Conservation (phyloP, 768 basidiomycete species). For the Boletus vermiculosoides region DNA sequence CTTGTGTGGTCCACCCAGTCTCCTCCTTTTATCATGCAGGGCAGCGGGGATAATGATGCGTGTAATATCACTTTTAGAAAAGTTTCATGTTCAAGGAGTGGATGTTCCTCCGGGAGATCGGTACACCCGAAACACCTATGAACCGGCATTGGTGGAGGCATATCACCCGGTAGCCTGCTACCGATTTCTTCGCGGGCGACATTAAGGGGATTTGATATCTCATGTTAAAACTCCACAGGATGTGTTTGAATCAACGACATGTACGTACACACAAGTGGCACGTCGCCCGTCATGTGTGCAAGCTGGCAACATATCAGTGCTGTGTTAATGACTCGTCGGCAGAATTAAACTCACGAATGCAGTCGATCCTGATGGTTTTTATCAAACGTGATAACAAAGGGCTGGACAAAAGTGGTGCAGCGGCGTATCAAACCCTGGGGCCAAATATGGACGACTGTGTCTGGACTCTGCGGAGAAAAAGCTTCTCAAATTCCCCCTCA, state of each 20-base stretch:
- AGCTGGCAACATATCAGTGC: background rate
- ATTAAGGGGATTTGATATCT: background rate
- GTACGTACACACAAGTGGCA: background rate
- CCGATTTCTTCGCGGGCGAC: background rate
- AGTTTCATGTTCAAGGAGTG: background rate
- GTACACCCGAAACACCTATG: too few relatives aligned
- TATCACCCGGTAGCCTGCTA: background rate
- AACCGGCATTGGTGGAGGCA: background rate
- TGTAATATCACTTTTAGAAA: background rate
- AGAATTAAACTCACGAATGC: background rate
- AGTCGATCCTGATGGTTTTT: background rate
- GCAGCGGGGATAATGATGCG: too few relatives aligned
- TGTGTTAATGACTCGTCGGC: background rate
- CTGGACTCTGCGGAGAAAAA: too few relatives aligned
- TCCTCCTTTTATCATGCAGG: background rate
- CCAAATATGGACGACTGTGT: too few relatives aligned
- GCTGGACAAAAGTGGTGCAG: too few relatives aligned
- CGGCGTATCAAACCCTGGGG: too few relatives aligned
- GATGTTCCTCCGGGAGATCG: background rate
- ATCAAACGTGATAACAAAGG: background rate
- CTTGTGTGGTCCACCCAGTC: background rate
- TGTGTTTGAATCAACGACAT: background rate
- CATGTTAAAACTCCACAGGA: background rate
- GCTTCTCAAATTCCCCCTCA: too few relatives aligned
- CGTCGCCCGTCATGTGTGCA: background rate